These are phyloP conservation scores for Colletotrichum camelliae DNA, from an alignment of 2,329 filamentous ascomycete genomes.

Conservation along the genomic window DNA sequence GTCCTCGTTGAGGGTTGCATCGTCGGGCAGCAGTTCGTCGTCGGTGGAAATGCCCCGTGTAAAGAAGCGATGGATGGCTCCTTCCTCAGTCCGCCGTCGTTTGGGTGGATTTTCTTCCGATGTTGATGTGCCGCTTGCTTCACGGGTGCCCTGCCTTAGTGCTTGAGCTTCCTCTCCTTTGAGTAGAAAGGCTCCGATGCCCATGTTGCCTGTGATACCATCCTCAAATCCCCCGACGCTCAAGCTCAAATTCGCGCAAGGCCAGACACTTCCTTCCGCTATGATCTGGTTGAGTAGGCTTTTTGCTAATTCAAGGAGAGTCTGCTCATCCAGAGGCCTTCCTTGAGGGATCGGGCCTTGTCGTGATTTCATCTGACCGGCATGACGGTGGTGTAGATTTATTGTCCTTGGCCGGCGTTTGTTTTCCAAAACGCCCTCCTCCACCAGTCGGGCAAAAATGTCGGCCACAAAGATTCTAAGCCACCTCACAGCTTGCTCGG, in stretches of 20 bases:
- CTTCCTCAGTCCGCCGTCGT: constrained; percentile 50
- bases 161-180: constrained; percentile 70
- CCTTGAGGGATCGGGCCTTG: constrained; percentile 79
- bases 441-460: constrained; percentile 86
- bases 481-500: constrained; percentile 84
- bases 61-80: constrained; percentile 65
- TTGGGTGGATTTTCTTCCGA: constrained; percentile 34
- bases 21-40: constrained; percentile 27
- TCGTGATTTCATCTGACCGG: constrained; percentile 75
- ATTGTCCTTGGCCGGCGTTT: constrained; percentile 86
- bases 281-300: constrained; percentile 79
- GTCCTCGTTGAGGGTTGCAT: constrained; percentile 14
- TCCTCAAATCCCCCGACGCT: constrained; percentile 95
- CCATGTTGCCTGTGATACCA: constrained; percentile 80
- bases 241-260: constrained; percentile 87
- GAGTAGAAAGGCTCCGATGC: constrained; percentile 86
- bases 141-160: constrained; percentile 44
- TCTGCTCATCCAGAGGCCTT: constrained; percentile 72
- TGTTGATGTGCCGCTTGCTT: constrained; percentile 14
- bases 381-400: constrained; percentile 81
- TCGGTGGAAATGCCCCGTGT: constrained; percentile 41
- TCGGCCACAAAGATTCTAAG: constrained; percentile 90
- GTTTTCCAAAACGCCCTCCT: constrained; percentile 89
- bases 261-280: constrained; percentile 82
- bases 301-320: constrained; percentile 78